These are phyloP conservation scores for Astrothelium subdiscretum DNA, from an alignment of 495 filamentous ascomycete species.

Conservation along the genomic window DNA sequence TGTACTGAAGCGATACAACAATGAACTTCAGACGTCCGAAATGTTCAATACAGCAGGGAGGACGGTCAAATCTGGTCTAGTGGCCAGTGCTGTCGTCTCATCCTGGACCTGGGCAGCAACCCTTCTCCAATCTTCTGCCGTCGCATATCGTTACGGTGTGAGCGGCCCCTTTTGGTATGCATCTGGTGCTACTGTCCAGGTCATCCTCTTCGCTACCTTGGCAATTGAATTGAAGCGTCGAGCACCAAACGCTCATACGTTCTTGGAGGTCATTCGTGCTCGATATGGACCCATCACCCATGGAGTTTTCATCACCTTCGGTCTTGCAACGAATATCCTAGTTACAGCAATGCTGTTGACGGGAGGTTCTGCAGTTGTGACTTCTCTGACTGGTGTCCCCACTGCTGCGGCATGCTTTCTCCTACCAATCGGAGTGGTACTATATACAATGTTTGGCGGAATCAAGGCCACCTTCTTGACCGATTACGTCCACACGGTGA, in stretches of 20 bases:
- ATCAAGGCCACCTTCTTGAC: slow-evolving; percentile 67
- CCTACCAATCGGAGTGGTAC: slow-evolving; percentile 70
- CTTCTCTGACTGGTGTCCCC: slow-evolving; percentile 71
- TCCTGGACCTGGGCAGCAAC: slow-evolving; percentile 93
- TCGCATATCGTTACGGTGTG: slow-evolving; percentile 87
- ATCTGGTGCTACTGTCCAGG: slow-evolving; percentile 57
- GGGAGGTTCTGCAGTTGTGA: slow-evolving; percentile 80
- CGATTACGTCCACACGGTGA: slow-evolving; percentile 79
- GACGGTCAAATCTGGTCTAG: slow-evolving; percentile 87
- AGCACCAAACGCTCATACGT: slow-evolving; percentile 47
- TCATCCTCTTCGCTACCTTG: slow-evolving; percentile 83
- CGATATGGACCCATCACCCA: slow-evolving; percentile 42
- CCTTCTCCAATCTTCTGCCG: slow-evolving; percentile 68
- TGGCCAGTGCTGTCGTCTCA: slow-evolving; percentile 90
- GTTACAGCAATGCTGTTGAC: slow-evolving; percentile 83
- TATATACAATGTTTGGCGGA: slow-evolving; percentile 57
- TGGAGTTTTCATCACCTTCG: slow-evolving; percentile 31
- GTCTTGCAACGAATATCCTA: slow-evolving; percentile 42
- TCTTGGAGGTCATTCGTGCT: slow-evolving; percentile 42
- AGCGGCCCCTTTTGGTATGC: slow-evolving; percentile 91
- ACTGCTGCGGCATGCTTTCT: slow-evolving; percentile 87
- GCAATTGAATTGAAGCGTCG: slow-evolving; percentile 86
- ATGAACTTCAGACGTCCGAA: slow-evolving; percentile 91
- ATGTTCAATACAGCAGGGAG: slow-evolving; percentile 94
- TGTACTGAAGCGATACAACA: slow-evolving; percentile 53